Evolutionary conservation across 2,329 filamentous ascomycete species (phyloP).

Genomic region (Metarhizium anisopliae): DNA sequence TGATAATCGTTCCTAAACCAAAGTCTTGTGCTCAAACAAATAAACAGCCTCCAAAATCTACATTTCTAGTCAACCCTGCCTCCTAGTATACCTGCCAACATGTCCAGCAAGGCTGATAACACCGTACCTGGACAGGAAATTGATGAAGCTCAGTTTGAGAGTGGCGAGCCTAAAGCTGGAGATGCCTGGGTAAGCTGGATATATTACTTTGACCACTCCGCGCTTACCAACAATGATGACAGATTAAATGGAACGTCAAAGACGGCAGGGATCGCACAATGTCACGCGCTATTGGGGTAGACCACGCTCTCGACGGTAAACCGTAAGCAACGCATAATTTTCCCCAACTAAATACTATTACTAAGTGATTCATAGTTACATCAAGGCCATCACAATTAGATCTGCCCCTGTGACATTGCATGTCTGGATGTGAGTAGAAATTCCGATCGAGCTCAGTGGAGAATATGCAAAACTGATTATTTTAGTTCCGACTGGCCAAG

Average conservation of each 20-base stretch:
- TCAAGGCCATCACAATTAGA: background rate
- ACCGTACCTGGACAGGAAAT: background rate
- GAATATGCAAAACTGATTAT: background rate
- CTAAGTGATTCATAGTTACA: background rate
- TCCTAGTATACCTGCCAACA: background rate
- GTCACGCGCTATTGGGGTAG: background rate
- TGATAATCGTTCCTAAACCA: too few species aligned
- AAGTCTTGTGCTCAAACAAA: too few species aligned
- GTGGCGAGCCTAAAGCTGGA: background rate
- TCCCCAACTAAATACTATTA: background rate
- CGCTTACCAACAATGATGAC: background rate
- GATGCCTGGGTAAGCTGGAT: background rate
- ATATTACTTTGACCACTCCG: background rate
- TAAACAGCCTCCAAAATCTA: background rate
- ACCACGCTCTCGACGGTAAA: background rate
- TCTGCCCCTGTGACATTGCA: background rate
- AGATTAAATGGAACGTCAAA: background rate
- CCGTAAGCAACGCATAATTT: background rate
- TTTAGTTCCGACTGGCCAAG: background rate
- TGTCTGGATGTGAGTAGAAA: background rate
- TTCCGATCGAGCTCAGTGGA: background rate
- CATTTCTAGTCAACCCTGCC: background rate
- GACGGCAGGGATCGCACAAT: background rate
- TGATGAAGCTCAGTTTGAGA: background rate
- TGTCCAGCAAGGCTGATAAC: background rate